These are phyloP conservation scores for Patellifolia procumbens DNA, from an alignment of 179 eudicot genomes.

Conservation along the genomic window DNA sequence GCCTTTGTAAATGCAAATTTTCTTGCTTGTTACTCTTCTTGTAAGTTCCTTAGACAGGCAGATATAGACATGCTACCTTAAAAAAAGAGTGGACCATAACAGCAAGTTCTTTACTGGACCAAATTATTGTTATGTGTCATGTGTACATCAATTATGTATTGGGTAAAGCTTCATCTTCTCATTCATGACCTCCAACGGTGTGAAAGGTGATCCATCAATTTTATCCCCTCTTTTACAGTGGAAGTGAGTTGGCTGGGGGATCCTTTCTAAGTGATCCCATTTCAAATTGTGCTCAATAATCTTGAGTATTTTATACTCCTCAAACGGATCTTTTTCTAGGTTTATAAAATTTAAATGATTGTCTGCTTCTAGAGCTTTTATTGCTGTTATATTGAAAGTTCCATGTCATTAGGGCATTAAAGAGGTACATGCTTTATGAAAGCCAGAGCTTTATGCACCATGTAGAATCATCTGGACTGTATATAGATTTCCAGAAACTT, in stretches of 20 bases:
- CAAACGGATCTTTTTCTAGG: background rate
- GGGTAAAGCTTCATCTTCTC: background rate
- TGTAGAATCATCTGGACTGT: too few relatives aligned
- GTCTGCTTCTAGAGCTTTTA: too few relatives aligned
- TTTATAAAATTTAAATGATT: too few relatives aligned
- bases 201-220: conserved; percentile 24
- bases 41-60: background rate
- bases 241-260: conserved; percentile 16
- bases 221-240: conserved; percentile 8
- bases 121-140: conserved; percentile 17
- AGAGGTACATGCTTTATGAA: too few relatives aligned
- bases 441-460: too few relatives aligned
- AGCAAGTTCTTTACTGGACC: background rate
- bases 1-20: background rate
- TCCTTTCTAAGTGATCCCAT: conserved; percentile 8
- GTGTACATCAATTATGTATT: conserved; percentile 11
- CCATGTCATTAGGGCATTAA: too few relatives aligned
- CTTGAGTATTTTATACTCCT: background rate
- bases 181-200: conserved; percentile 21
- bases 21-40: background rate
- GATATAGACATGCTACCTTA: background rate
- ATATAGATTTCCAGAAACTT: too few relatives aligned
- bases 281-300: background rate
- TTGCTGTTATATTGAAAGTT: too few relatives aligned
- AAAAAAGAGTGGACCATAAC: background rate